phyloP scores from a whole-genome alignment of 2,329 filamentous ascomycete species.

The Sporothrix globosa region DNA sequence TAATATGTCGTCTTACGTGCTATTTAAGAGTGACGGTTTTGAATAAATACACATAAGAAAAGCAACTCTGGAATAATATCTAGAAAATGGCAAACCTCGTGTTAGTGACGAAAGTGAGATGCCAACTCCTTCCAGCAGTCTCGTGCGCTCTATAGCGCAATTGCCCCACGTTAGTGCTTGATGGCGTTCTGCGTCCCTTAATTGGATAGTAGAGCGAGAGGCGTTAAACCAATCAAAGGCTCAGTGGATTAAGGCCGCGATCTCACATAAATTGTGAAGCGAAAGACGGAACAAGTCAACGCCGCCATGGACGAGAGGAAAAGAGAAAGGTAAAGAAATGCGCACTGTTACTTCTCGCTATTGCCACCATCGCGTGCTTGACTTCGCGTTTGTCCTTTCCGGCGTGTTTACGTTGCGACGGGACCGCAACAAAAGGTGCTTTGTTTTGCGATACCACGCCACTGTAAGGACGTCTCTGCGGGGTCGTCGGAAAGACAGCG shows the following conservation, averaged over 20 bases:
- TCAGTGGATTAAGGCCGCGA: slow-evolving; percentile 9
- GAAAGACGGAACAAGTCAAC: not conserved
- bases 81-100: not conserved
- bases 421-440: not conserved
- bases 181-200: not conserved
- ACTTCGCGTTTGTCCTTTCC: not conserved
- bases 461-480: not conserved
- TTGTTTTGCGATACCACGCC: too few relatives aligned
- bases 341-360: not conserved
- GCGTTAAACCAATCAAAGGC: slow-evolving; percentile 3
- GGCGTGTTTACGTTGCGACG: not conserved
- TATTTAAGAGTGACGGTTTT: too few relatives aligned
- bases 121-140: slow-evolving; percentile 7
- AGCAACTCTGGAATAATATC: not conserved
- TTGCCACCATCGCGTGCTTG: not conserved
- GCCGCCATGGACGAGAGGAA: too few relatives aligned
- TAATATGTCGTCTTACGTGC: not conserved
- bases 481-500: not conserved
- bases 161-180: not conserved
- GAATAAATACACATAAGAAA: not conserved
- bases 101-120: not conserved
- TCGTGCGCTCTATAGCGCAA: not conserved
- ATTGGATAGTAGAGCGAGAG: not conserved
- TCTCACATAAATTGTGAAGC: slow-evolving; percentile 1
- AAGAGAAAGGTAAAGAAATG: not conserved